Percentiles rank a stretch among this genome's conserved stretches.
phyloP scores from a whole-genome alignment of 345 rosid genomes.

The Dimocarpus longan region DNA sequence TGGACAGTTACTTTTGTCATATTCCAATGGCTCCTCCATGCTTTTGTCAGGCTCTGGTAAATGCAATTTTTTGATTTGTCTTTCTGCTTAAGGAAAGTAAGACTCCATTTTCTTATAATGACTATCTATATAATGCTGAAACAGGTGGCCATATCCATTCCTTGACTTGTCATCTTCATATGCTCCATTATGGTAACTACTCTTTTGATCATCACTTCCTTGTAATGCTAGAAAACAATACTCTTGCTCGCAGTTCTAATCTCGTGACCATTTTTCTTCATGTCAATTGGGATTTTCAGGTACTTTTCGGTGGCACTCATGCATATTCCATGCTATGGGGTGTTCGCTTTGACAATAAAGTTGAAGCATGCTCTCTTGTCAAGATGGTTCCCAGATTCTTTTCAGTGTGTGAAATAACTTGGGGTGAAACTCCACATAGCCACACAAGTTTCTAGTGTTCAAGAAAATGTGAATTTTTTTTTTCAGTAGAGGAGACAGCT shows the following conservation, averaged over 20 bases:
- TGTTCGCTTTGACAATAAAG: constrained; percentile 62
- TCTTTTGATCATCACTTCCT: constrained; percentile 7
- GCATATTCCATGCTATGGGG: constrained; percentile 88
- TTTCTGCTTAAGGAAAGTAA: neutral
- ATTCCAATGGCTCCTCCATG: constrained; percentile 89
- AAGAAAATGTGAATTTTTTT: constrained; percentile 15
- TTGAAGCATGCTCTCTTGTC: constrained; percentile 60
- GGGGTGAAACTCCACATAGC: neutral
- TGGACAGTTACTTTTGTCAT: constrained; percentile 84
- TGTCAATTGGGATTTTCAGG: constrained; percentile 47
- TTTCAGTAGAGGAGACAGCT: constrained; percentile 11
- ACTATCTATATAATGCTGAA: constrained; percentile 4
- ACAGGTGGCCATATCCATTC: constrained; percentile 99
- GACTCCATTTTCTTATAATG: neutral
- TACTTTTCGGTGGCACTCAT: constrained; percentile 79
- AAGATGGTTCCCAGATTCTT: constrained; percentile 77
- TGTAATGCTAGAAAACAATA: neutral
- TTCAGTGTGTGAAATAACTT: constrained; percentile 44
- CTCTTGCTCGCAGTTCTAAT: too few relatives aligned
- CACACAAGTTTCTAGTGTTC: neutral
- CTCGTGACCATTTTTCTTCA: neutral
- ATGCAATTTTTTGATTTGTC: neutral
- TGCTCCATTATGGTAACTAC: constrained; percentile 81
- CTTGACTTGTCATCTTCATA: constrained; percentile 83
- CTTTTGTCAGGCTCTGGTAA: constrained; percentile 70